Evolutionary conservation across 2,329 filamentous ascomycete species (phyloP).

Genomic region (Sordariomycetes sp.): DNA sequence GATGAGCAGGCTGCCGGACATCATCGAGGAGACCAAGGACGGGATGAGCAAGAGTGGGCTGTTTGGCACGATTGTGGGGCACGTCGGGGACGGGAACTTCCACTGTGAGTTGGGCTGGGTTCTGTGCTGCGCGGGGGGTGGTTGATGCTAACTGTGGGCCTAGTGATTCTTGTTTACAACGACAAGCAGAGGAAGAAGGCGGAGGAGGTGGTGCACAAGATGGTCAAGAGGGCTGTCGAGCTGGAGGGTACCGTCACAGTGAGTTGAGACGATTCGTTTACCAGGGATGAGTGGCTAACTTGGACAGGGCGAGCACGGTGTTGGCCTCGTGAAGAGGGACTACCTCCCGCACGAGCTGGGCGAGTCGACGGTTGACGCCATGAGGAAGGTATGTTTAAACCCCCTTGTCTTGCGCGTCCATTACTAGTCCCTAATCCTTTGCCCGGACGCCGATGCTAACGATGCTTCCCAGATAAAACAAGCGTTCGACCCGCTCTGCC

Average conservation of each 20-base stretch:
- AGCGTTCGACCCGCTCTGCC: constrained; percentile 64
- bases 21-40: constrained; percentile 62
- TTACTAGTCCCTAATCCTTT: background rate
- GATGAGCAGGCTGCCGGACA: constrained; percentile 59
- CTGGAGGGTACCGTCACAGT: constrained; percentile 75
- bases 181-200: constrained; percentile 56
- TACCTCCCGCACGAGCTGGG: constrained; percentile 73
- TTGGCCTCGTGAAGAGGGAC: constrained; percentile 76
- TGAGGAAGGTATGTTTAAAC: constrained; percentile 54
- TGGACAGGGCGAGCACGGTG: constrained; percentile 63
- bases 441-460: background rate
- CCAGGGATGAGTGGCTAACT: background rate
- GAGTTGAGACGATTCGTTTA: constrained; percentile 11
- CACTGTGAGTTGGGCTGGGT: constrained; percentile 35
- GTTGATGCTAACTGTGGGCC: constrained; percentile 1
- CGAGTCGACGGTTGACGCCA: constrained; percentile 63
- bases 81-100: constrained; percentile 73
- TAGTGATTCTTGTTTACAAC: constrained; percentile 48
- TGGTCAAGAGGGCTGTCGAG: constrained; percentile 79
- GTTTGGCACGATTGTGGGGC: constrained; percentile 49
- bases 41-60: constrained; percentile 30
- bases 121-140: background rate
- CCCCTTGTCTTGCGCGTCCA: background rate
- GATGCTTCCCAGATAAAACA: constrained; percentile 52
- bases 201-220: constrained; percentile 64